These are phyloP conservation scores for Pilaira anomala DNA, from an alignment of 192 early-diverging fungal species.

Conservation along the genomic window DNA sequence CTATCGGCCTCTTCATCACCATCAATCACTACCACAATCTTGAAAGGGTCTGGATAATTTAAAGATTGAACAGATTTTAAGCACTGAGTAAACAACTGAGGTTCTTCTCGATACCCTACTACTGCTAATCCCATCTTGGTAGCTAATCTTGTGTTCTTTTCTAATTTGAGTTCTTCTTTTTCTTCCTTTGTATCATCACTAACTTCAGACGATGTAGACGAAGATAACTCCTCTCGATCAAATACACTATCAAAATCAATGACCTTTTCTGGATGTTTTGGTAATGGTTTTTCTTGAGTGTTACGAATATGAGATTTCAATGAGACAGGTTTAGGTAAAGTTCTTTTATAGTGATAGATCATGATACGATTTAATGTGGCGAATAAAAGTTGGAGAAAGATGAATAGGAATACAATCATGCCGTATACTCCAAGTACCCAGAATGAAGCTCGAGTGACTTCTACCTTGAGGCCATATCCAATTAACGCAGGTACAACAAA, in stretches of 20 bases:
- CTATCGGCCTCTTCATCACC: slow-evolving; percentile 29
- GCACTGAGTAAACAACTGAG: slow-evolving; percentile 28
- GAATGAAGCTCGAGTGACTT: slow-evolving; percentile 13
- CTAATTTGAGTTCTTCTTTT: background rate
- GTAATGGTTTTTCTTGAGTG: too few relatives aligned
- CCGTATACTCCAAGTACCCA: slow-evolving; percentile 39
- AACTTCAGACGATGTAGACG: background rate
- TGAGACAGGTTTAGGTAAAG: background rate
- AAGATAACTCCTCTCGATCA: too few relatives aligned
- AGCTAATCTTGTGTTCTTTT: slow-evolving; percentile 5
- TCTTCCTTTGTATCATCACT: background rate
- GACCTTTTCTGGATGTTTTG: background rate
- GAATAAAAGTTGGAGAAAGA: slow-evolving; percentile 33
- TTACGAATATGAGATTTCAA: too few relatives aligned
- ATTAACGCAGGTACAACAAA: slow-evolving; percentile 34
- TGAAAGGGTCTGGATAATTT: slow-evolving; percentile 31
- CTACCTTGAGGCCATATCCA: slow-evolving; percentile 27
- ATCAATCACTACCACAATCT: slow-evolving; percentile 35
- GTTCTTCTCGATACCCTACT: slow-evolving; percentile 38
- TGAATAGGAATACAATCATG: slow-evolving; percentile 33
- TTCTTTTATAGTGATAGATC: slow-evolving; percentile 9
- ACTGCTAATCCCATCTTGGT: slow-evolving; percentile 32
- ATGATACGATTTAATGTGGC: slow-evolving; percentile 33
- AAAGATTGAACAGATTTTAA: slow-evolving; percentile 31
- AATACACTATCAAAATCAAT: background rate